Percentiles rank a stretch among this genome's conserved stretches.
These are phyloP conservation scores for Vitis riparia DNA, from an alignment of 164 flowering plant genomes.

Conservation along the genomic window DNA sequence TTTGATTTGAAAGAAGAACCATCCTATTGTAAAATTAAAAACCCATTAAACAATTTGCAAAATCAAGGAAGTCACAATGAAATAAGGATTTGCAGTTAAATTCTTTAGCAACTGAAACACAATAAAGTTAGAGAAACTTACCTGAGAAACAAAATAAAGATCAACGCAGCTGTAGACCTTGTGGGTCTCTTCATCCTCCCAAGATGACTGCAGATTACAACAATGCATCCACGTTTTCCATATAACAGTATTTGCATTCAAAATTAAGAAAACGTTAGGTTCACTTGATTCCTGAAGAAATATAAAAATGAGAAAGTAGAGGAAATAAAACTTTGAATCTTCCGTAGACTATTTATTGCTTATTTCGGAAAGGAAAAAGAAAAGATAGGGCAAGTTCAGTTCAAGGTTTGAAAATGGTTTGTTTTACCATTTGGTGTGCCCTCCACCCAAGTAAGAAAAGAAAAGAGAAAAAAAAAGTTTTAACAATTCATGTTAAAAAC, in stretches of 20 bases:
- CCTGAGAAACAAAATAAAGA: slow-evolving; percentile 96
- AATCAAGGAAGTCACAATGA: background rate
- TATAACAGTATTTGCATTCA: too few species aligned
- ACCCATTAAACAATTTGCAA: background rate
- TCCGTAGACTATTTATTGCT: too few species aligned
- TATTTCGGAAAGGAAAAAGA: too few species aligned
- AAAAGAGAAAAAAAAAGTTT: too few species aligned
- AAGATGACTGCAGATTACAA: slow-evolving; percentile 64
- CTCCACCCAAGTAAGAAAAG: too few species aligned
- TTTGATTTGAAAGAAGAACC: slow-evolving; percentile 68
- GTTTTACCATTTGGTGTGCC: too few species aligned
- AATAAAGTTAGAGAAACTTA: slow-evolving; percentile 7
- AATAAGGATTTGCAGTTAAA: background rate
- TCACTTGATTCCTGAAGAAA: too few species aligned
- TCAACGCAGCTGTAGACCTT: slow-evolving; percentile 81
- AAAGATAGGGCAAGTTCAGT: too few species aligned
- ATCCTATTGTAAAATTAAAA: slow-evolving; percentile 36
- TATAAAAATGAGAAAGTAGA: too few species aligned
- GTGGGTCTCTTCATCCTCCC: slow-evolving; percentile 71
- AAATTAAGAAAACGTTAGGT: background rate
- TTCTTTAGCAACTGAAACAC: background rate
- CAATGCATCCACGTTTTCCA: background rate
- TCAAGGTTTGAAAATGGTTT: too few species aligned
- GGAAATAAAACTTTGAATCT: too few species aligned
- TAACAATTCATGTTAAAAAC: too few species aligned